A percentile compares a stretch with the other conserved stretches of the same genome.
phyloP scores from a whole-genome alignment of 2,329 filamentous ascomycete species.

The Clonostachys solani region DNA sequence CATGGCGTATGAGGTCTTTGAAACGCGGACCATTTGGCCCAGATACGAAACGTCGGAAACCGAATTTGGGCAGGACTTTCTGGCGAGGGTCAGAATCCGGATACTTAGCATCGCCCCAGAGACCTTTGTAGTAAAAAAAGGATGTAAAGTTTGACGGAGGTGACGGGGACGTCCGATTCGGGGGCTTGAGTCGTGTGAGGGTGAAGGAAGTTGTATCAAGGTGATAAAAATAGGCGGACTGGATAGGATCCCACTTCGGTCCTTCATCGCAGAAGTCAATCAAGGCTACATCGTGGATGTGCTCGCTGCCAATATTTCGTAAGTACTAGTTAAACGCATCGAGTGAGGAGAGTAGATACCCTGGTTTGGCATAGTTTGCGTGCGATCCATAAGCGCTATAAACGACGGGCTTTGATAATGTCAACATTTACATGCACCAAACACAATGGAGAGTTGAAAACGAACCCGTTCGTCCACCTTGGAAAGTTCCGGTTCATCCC shows the following conservation, averaged over 20 bases:
- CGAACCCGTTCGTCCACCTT: conserved; percentile 18
- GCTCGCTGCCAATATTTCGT: conserved; percentile 11
- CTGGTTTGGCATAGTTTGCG: conserved; percentile 21
- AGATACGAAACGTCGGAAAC: conserved; percentile 22
- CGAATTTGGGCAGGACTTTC: conserved; percentile 18
- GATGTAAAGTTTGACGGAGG: conserved; percentile 6
- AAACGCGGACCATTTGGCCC: conserved; percentile 22
- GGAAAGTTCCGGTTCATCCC: conserved; percentile 17
- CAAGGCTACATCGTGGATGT: conserved; percentile 22
- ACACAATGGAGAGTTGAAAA: not conserved
- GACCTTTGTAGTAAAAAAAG: conserved; percentile 23
- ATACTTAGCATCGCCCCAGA: conserved; percentile 24
- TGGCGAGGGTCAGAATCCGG: conserved; percentile 23
- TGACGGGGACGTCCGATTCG: not conserved
- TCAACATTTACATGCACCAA: too few relatives aligned
- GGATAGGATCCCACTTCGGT: conserved; percentile 23
- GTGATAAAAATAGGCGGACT: conserved; percentile 27
- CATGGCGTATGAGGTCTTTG: conserved; percentile 26
- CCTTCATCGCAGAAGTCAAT: conserved; percentile 27
- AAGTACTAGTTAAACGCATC: not conserved
- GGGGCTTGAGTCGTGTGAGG: conserved; percentile 10
- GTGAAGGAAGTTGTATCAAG: conserved; percentile 15
- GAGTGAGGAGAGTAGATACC: conserved; percentile 12
- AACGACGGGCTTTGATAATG: conserved; percentile 16
- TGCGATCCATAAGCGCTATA: conserved; percentile 28